Conservation (phyloP, 2,329 filamentous ascomycete genomes). For the Colletotrichum sp. region DNA sequence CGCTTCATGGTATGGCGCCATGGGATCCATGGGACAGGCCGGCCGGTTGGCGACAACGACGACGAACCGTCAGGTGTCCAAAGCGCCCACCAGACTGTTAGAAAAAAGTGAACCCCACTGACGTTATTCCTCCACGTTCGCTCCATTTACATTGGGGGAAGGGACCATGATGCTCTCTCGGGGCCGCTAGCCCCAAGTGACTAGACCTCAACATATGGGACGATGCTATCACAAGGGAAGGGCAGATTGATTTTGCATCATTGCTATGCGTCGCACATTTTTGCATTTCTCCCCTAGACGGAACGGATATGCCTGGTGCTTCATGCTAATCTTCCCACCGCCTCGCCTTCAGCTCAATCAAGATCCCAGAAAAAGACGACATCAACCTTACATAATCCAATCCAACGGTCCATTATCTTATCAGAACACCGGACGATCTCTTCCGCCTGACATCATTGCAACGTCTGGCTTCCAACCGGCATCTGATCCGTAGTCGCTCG, state of each 20-base stretch:
- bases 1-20: not conserved
- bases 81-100: not conserved
- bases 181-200: not conserved
- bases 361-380: not conserved
- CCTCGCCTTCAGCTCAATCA: not conserved
- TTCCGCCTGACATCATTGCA: slow-evolving; percentile 8
- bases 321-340: not conserved
- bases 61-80: not conserved
- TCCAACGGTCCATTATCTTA: not conserved
- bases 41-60: not conserved
- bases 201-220: not conserved
- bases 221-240: not conserved
- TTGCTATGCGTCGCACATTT: not conserved
- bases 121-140: not conserved
- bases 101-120: not conserved
- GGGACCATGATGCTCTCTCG: not conserved
- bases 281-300: not conserved
- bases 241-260: not conserved
- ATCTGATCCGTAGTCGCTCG: not conserved
- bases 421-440: not conserved
- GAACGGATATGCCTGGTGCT: not conserved
- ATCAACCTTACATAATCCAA: not conserved
- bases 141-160: not conserved
- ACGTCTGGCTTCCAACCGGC: not conserved
- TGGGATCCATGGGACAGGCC: not conserved